phyloP scores from a whole-genome alignment of 2,329 filamentous ascomycete species.

The Colletotrichum sp. region DNA sequence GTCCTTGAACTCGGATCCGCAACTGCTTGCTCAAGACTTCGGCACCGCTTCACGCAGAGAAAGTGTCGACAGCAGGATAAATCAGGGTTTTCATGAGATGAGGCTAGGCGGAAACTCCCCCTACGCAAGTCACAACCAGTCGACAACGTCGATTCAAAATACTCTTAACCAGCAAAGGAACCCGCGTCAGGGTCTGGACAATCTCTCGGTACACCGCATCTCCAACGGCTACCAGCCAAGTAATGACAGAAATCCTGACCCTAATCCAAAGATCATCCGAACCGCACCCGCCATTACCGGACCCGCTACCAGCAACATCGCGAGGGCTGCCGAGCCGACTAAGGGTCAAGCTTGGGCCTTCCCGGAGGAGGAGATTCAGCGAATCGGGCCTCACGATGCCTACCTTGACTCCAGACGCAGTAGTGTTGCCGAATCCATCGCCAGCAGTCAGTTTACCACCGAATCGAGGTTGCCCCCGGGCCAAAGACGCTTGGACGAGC shows the following conservation, averaged over 20 bases:
- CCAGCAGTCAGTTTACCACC: conserved; percentile 79
- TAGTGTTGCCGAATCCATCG: conserved; percentile 78
- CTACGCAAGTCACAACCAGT: conserved; percentile 79
- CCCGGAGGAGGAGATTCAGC: conserved; percentile 72
- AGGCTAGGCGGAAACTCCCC: conserved; percentile 71
- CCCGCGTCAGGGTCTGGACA: conserved; percentile 57
- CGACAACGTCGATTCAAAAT: conserved; percentile 76
- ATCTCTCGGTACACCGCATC: conserved; percentile 61
- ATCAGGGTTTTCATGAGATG: conserved; percentile 73
- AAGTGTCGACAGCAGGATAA: conserved; percentile 81
- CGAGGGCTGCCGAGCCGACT: conserved; percentile 76
- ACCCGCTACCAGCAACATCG: conserved; percentile 68
- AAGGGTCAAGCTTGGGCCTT: conserved; percentile 88
- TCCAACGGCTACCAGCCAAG: conserved; percentile 70
- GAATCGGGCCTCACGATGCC: conserved; percentile 49
- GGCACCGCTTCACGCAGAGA: conserved; percentile 68
- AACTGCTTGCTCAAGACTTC: conserved; percentile 34
- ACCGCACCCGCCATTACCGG: conserved; percentile 80
- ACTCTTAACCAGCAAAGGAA: conserved; percentile 72
- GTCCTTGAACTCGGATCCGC: conserved; percentile 37
- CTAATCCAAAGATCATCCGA: conserved; percentile 57
- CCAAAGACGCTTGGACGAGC: conserved; percentile 74
- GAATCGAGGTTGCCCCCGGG: conserved; percentile 75
- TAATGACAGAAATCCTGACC: conserved; percentile 61
- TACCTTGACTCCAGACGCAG: conserved; percentile 73